phyloP scores from a whole-genome alignment of 345 rosid genomes.

The Limnanthes douglasii region DNA sequence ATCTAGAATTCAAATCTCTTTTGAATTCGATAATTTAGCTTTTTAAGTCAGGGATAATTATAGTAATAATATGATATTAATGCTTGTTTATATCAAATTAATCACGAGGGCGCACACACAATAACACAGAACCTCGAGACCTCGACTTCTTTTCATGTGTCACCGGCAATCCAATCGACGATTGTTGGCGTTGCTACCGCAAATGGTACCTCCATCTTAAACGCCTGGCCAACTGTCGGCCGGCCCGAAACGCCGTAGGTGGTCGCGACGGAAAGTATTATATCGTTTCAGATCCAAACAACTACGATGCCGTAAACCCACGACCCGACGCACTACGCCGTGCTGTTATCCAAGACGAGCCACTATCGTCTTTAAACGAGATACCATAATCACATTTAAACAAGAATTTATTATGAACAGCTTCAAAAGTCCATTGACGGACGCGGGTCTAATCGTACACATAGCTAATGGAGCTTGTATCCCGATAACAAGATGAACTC shows the following conservation, averaged over 20 bases:
- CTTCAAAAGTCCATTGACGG: slow-evolving; percentile 37
- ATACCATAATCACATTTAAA: slow-evolving; percentile 28
- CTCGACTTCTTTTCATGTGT: slow-evolving; percentile 12
- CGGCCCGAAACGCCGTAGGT: slow-evolving; percentile 23
- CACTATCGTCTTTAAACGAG: slow-evolving; percentile 15
- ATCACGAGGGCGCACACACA: slow-evolving; percentile 10
- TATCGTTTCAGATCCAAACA: slow-evolving; percentile 22
- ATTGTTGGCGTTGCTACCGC: slow-evolving; percentile 32
- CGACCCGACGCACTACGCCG: slow-evolving; percentile 26
- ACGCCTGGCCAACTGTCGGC: slow-evolving; percentile 24
- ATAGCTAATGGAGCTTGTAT: slow-evolving; percentile 34
- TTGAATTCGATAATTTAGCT: too few relatives aligned
- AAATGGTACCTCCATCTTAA: slow-evolving; percentile 32
- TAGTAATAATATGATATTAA: too few relatives aligned
- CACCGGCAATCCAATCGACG: slow-evolving; percentile 19
- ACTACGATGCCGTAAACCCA: slow-evolving; percentile 22
- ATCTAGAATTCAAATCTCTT: too few relatives aligned
- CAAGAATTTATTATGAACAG: slow-evolving; percentile 38
- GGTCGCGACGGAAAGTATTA: slow-evolving; percentile 27
- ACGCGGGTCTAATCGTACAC: slow-evolving; percentile 28
- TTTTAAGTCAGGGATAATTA: too few relatives aligned
- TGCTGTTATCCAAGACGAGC: slow-evolving; percentile 24
- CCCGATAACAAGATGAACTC: too few relatives aligned
- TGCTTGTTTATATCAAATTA: too few relatives aligned
- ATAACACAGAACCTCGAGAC: slow-evolving; percentile 6